Percentiles rank a stretch among this genome's conserved stretches.
Evolutionary conservation across 1,284 basidiomycete genomes (phyloP).

Genomic region (Trichosporon sp.): DNA sequence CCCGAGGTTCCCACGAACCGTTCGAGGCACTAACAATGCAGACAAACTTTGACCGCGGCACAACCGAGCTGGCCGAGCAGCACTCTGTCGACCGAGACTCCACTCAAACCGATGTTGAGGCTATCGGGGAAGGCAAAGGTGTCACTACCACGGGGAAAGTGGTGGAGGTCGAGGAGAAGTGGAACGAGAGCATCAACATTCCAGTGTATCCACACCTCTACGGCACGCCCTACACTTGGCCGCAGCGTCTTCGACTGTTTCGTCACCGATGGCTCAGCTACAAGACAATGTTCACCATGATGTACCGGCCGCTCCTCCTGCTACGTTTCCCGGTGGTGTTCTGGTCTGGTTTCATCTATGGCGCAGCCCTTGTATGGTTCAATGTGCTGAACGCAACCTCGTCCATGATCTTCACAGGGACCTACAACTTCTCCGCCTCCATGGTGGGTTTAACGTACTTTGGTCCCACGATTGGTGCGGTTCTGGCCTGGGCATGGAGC

Average conservation of each 20-base stretch:
- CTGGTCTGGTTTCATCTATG: conserved; percentile 37
- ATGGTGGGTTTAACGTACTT: conserved; percentile 39
- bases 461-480: conserved; percentile 37
- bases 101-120: conserved; percentile 7
- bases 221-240: conserved; percentile 22
- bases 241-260: conserved; percentile 27
- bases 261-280: conserved; percentile 24
- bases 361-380: conserved; percentile 36
- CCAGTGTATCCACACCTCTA: conserved; percentile 5
- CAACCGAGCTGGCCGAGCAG: conserved; percentile 29
- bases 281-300: conserved; percentile 24
- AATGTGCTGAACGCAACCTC: conserved; percentile 39
- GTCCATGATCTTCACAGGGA: conserved; percentile 26
- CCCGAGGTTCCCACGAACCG: conserved; percentile 4
- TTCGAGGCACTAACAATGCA: conserved; percentile 6
- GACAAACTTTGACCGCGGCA: conserved; percentile 37
- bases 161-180: not conserved
- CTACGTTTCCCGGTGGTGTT: conserved; percentile 34
- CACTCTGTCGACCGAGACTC: conserved; percentile 15
- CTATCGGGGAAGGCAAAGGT: not conserved
- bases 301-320: conserved; percentile 34
- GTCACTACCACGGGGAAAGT: not conserved
- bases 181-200: not conserved
- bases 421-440: conserved; percentile 31
- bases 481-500: conserved; percentile 26